phyloP scores from a whole-genome alignment of 1,284 basidiomycete genomes.

The Erythrobasidium hasegawianum region DNA sequence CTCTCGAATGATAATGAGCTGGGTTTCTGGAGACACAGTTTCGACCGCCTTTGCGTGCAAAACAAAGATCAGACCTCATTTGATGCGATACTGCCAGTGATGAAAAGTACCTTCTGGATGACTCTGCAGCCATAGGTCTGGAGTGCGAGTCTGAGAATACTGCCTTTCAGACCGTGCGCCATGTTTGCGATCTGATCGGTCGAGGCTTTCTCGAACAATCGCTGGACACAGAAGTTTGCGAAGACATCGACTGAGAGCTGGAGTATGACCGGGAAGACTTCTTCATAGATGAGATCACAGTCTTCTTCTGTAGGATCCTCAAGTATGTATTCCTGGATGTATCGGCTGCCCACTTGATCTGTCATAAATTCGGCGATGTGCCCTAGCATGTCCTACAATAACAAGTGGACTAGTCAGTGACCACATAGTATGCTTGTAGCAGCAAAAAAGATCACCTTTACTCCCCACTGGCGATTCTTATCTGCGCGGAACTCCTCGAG shows the following conservation, averaged over 20 bases:
- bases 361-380: constrained; percentile 86
- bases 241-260: constrained; percentile 90
- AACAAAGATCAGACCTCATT: background rate
- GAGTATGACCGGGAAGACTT: constrained; percentile 77
- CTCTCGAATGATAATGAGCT: constrained; percentile 69
- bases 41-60: constrained; percentile 67
- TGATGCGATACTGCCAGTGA: too few species aligned
- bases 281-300: constrained; percentile 67
- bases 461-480: constrained; percentile 73
- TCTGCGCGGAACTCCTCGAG: constrained; percentile 81
- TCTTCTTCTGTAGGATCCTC: constrained; percentile 43
- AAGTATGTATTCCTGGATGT: constrained; percentile 61
- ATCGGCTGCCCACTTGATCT: constrained; percentile 86
- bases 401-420: background rate
- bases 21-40: constrained; percentile 70
- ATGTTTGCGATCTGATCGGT: constrained; percentile 66
- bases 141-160: constrained; percentile 71
- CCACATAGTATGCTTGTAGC: too few species aligned
- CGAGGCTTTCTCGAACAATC: constrained; percentile 86
- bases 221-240: constrained; percentile 94
- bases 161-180: constrained; percentile 71
- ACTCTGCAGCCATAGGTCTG: constrained; percentile 89
- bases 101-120: constrained; percentile 50
- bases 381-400: constrained; percentile 71
- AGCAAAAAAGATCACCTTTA: constrained; percentile 61